Conservation (phyloP, 2,329 filamentous ascomycete genomes). For the Neospermospora avenae region DNA sequence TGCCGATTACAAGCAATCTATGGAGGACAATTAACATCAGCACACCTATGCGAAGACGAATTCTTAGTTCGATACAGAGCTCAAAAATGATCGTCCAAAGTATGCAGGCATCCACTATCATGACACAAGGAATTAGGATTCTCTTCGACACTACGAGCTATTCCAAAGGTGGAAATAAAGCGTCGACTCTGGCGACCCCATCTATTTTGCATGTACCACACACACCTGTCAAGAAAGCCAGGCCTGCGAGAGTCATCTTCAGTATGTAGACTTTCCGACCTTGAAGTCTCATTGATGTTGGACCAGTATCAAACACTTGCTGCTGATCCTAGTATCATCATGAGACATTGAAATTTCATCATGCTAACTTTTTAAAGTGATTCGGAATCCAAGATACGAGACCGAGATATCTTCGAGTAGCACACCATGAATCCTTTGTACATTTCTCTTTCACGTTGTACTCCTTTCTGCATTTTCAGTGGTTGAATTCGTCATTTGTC, state of each 20-base stretch:
- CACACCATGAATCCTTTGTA: background rate
- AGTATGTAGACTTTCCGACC: too few species aligned
- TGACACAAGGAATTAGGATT: conserved; percentile 14
- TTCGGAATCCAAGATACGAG: background rate
- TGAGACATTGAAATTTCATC: too few species aligned
- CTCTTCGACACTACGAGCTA: conserved; percentile 16
- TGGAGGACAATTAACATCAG: background rate
- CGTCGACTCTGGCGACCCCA: conserved; percentile 14
- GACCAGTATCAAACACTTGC: too few species aligned
- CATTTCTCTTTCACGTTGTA: background rate
- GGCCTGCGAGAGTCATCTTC: conserved; percentile 13
- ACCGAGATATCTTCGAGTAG: background rate
- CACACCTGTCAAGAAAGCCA: conserved; percentile 10
- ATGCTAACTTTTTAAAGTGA: too few species aligned
- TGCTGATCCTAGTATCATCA: too few species aligned
- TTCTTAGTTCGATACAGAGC: conserved; percentile 15
- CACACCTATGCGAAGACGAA: background rate
- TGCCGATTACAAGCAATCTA: conserved; percentile 3
- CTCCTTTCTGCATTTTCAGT: background rate
- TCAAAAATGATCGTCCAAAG: conserved; percentile 17
- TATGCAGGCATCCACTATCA: conserved; percentile 15
- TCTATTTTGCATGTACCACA: background rate
- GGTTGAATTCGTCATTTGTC: background rate
- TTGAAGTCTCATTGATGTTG: too few species aligned
- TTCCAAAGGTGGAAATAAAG: conserved; percentile 9